These are phyloP conservation scores for Tulasnella sp. DNA, from an alignment of 768 basidiomycete genomes.

Conservation along the genomic window DNA sequence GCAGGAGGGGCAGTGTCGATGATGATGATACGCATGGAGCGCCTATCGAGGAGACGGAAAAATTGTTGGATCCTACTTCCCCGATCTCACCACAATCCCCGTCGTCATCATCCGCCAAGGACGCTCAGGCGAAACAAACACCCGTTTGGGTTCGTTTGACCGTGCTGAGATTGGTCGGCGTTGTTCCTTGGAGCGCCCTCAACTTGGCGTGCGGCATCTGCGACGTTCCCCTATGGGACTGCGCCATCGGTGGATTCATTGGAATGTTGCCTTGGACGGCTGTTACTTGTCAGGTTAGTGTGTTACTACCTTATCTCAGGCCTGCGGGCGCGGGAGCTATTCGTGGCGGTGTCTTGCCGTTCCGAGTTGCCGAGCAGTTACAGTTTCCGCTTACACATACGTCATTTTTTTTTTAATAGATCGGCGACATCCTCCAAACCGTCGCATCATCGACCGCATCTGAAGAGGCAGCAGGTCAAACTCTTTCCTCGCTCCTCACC, in stretches of 20 bases:
- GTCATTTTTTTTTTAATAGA: slow-evolving; percentile 37
- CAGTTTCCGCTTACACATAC: neutral
- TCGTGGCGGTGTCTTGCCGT: neutral
- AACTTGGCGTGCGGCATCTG: slow-evolving; percentile 94
- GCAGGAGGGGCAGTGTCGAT: neutral
- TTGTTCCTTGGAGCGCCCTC: slow-evolving; percentile 96
- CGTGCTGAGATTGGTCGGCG: slow-evolving; percentile 79
- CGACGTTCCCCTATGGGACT: slow-evolving; percentile 66
- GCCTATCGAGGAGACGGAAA: neutral
- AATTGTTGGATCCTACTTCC: neutral
- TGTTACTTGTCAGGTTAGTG: slow-evolving; percentile 74
- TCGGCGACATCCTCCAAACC: slow-evolving; percentile 81
- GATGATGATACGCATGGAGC: neutral
- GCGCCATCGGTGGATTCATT: slow-evolving; percentile 73
- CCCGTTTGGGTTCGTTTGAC: slow-evolving; percentile 76
- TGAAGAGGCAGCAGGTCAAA: slow-evolving; percentile 49
- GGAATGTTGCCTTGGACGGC: slow-evolving; percentile 84
- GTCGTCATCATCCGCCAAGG: neutral
- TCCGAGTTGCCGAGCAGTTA: neutral
- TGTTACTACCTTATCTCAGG: neutral
- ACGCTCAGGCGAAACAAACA: slow-evolving; percentile 1
- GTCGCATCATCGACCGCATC: slow-evolving; percentile 35
- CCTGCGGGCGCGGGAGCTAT: too few relatives aligned
- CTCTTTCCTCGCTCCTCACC: slow-evolving; percentile 74
- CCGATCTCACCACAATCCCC: neutral